A percentile compares a stretch with the other conserved stretches of the same genome.
These are phyloP conservation scores for Fusarium kyushuense DNA, from an alignment of 2,329 filamentous ascomycete species.

Conservation along the genomic window DNA sequence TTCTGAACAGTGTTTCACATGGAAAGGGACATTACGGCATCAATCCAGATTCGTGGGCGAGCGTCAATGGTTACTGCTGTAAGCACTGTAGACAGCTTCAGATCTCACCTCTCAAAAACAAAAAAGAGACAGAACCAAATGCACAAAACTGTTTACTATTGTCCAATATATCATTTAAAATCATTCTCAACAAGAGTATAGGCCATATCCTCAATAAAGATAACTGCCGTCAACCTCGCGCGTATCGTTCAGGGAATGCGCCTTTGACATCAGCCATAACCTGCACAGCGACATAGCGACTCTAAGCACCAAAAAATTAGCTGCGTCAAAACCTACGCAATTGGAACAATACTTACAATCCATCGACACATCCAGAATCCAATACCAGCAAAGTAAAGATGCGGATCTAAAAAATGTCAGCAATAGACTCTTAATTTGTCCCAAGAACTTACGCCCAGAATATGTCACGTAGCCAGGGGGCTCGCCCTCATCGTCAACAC, in stretches of 20 bases:
- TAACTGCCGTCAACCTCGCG: not conserved
- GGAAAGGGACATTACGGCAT: not conserved
- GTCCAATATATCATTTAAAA: not conserved
- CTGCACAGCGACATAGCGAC: not conserved
- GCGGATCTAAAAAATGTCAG: not conserved
- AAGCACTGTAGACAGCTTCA: not conserved
- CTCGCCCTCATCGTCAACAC: not conserved
- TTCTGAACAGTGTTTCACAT: not conserved
- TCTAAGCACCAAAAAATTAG: not conserved
- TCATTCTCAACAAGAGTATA: not conserved
- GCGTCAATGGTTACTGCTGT: not conserved
- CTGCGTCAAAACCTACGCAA: too few species aligned
- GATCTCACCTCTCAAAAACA: not conserved
- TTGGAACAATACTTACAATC: not conserved
- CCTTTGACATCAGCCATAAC: not conserved
- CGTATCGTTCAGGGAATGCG: not conserved
- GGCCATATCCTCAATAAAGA: not conserved
- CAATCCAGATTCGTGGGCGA: too few species aligned
- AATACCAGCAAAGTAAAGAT: conserved; percentile 1
- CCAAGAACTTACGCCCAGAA: not conserved
- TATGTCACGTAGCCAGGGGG: not conserved
- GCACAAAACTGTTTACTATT: not conserved
- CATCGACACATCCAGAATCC: conserved; percentile 4
- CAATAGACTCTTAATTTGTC: not conserved
- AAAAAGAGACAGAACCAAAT: not conserved